phyloP scores from a whole-genome alignment of 1,284 basidiomycete species.

The Flammula alnicola region DNA sequence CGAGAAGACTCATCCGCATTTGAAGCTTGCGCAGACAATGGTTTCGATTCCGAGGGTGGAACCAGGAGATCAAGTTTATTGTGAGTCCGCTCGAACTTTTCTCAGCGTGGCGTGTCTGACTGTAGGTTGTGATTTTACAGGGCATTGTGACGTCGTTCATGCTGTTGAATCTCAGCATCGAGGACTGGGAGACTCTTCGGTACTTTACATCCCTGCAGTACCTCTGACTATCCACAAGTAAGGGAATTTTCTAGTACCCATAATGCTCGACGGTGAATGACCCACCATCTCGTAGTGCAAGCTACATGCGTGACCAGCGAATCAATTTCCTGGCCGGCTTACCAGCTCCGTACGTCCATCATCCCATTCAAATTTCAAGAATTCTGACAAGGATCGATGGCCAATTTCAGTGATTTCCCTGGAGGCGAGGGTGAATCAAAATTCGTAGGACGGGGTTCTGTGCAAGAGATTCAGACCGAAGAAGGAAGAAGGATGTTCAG shows the following conservation, averaged over 20 bases:
- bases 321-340: conserved; percentile 55
- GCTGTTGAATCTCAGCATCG: conserved; percentile 69
- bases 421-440: conserved; percentile 71
- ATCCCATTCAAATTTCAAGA: background rate
- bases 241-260: conserved; percentile 22
- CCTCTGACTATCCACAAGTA: conserved; percentile 72
- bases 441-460: conserved; percentile 54
- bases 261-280: too few relatives aligned
- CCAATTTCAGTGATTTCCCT: conserved; percentile 70
- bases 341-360: conserved; percentile 61
- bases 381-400: background rate
- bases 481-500: conserved; percentile 36
- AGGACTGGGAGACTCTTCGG: conserved; percentile 70
- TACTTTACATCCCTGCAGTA: conserved; percentile 81
- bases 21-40: conserved; percentile 59
- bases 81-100: conserved; percentile 44
- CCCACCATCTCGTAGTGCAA: conserved; percentile 44
- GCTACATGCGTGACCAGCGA: conserved; percentile 67
- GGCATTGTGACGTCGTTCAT: conserved; percentile 73
- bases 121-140: conserved; percentile 31
- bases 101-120: background rate
- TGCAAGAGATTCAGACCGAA: conserved; percentile 44
- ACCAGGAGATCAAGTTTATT: conserved; percentile 81
- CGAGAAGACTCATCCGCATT: conserved; percentile 70
- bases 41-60: conserved; percentile 56